A percentile compares a stretch with the other conserved stretches of the same genome.
phyloP scores from a whole-genome alignment of 441 rosid genomes.

The Codiaeum variegatum region DNA sequence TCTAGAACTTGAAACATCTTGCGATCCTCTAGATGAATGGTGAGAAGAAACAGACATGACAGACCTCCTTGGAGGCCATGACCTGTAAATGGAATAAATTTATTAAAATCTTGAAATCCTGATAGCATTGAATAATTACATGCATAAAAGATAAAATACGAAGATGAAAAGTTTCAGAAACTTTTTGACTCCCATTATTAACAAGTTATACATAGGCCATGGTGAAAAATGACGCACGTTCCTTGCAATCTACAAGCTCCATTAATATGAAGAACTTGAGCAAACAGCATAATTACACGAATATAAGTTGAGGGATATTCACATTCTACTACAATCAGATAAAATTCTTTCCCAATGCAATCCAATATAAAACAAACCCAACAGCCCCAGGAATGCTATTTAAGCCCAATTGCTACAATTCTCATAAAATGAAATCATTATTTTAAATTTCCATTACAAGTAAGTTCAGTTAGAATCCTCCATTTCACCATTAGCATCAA shows the following conservation, averaged over 20 bases:
- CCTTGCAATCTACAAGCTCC: too few relatives aligned
- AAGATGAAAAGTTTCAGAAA: background rate
- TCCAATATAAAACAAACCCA: background rate
- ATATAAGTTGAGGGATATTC: background rate
- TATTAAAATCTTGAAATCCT: background rate
- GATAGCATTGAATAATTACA: background rate
- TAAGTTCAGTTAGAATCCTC: too few relatives aligned
- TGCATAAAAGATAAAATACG: too few relatives aligned
- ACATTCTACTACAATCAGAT: background rate
- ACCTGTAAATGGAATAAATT: conserved; percentile 26
- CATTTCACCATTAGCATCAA: too few relatives aligned
- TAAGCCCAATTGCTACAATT: background rate
- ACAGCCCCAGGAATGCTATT: background rate
- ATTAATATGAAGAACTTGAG: too few relatives aligned
- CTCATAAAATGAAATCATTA: too few relatives aligned
- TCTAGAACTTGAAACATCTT: conserved; percentile 17
- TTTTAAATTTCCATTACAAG: too few relatives aligned
- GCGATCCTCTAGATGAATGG: conserved; percentile 21
- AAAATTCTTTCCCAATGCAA: background rate
- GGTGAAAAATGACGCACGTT: too few relatives aligned
- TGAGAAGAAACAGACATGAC: conserved; percentile 23
- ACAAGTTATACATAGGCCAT: background rate
- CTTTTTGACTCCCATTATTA: background rate
- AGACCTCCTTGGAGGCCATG: conserved; percentile 21
- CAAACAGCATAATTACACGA: too few relatives aligned